These are phyloP conservation scores for Penicillium sp. DNA, from an alignment of 2,329 filamentous ascomycete genomes.

Conservation along the genomic window DNA sequence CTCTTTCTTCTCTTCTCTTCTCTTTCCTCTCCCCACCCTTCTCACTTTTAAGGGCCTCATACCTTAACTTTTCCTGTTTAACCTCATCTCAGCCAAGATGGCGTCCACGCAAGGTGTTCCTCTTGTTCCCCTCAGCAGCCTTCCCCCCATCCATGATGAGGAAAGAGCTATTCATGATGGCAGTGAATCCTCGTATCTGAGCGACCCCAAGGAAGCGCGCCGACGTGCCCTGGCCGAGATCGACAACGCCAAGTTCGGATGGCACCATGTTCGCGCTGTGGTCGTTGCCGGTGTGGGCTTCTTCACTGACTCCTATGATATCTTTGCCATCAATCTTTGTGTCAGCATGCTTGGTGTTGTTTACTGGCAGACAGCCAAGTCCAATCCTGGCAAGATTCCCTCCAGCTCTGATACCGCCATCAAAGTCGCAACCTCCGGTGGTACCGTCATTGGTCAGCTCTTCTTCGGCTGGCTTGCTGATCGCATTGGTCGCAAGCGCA, in stretches of 20 bases:
- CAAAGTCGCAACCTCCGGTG: conserved; percentile 80
- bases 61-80: not conserved
- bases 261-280: conserved; percentile 78
- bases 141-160: not conserved
- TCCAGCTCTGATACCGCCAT: conserved; percentile 72
- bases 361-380: conserved; percentile 63
- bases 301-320: conserved; percentile 84
- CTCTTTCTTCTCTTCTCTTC: not conserved
- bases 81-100: not conserved
- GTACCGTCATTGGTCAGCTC: conserved; percentile 80
- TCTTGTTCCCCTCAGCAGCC: not conserved
- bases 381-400: conserved; percentile 56
- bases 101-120: not conserved
- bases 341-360: conserved; percentile 78
- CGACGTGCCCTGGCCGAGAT: conserved; percentile 77
- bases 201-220: conserved; percentile 37
- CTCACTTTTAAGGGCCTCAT: not conserved
- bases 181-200: not conserved
- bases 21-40: not conserved
- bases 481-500: conserved; percentile 73
- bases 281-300: conserved; percentile 81
- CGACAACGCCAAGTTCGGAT: conserved; percentile 78
- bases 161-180: not conserved
- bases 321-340: conserved; percentile 74
- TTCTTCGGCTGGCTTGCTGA: conserved; percentile 79